Evolutionary conservation across 345 rosid genomes (phyloP), one percentile per base, ranked within the genome.

Genomic region (Citrus australasica): DNA sequence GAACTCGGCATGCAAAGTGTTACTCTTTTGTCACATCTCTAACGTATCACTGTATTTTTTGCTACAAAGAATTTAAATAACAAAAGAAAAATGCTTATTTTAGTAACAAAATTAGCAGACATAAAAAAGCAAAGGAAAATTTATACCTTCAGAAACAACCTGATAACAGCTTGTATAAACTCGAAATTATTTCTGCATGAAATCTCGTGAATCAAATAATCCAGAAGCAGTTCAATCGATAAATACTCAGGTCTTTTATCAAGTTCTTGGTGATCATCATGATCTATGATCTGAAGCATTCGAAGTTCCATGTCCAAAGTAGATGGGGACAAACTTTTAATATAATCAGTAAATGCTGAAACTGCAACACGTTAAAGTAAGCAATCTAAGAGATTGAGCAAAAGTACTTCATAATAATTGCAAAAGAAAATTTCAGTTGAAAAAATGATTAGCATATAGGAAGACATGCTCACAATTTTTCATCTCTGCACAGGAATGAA

Each of bases 221-320:
- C 95, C 56, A 94, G 85, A 61, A 94, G 93, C 51, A 91, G 85
- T 63, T 86, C 92, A 37, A 94, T 83, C 8, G 87, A 81, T 71
- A 84, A 81, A 76, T 92, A 86, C 92, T 92, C 95, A 6, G 89
- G 84, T 83, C 92, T 90, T 75, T 83, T 78, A 64, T 87, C 93
- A 46, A 87, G 82, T 59, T 91, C 97, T 80, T 94, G 83, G 76
- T 83, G 79, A 69, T 79, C 87, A 22, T 82, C 90, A 4, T 94
- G 93, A 74, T 96, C 98, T 80, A 96, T 87, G 32, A 96, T 92
- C 80, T 96, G 95, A 89, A 96, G 93, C 94, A 96, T 83, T 59
- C 98, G 85, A 69, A 96, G 90, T 81, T 96, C 98, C 88, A 92
- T 78, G 69, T 96, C 98, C 83, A 96, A 83, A 71, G 90, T 88